These are phyloP conservation scores for Volvariella volvacea DNA, from an alignment of 1,284 basidiomycete species.

Conservation along the genomic window DNA sequence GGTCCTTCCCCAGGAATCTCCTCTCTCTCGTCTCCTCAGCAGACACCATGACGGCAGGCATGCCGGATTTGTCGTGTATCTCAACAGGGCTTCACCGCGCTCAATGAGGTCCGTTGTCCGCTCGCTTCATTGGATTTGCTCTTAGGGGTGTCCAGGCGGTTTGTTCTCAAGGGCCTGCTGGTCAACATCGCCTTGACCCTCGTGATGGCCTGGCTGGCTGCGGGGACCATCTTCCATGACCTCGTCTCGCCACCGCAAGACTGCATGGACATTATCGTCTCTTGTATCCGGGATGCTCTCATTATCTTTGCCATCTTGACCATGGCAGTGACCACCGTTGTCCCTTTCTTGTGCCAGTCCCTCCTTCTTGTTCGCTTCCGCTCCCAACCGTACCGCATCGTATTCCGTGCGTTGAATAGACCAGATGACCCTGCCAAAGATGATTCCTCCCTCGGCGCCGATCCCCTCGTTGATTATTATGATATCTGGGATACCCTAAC, in stretches of 20 bases:
- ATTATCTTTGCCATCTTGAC: conserved; percentile 17
- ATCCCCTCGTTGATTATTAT: no score
- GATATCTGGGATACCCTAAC: no score
- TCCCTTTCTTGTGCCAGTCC: conserved; percentile 17
- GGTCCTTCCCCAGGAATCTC: conserved; percentile 5
- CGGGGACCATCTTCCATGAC: conserved; percentile 13
- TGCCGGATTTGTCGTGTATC: conserved; percentile 23
- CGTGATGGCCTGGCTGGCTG: conserved; percentile 13
- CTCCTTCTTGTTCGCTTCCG: conserved; percentile 1
- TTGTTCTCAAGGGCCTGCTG: conserved; percentile 18
- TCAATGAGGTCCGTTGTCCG: conserved; percentile 16
- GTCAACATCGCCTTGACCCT: conserved; percentile 18
- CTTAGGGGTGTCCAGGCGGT: conserved; percentile 15
- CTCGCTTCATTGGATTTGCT: neutral
- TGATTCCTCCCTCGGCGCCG: no score
- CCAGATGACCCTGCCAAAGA: no score
- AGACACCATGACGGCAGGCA: conserved; percentile 16
- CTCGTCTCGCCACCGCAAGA: conserved; percentile 12
- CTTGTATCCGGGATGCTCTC: conserved; percentile 18
- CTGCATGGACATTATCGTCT: conserved; percentile 13
- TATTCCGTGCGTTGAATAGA: no score
- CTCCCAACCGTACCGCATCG: no score
- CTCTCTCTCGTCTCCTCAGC: conserved; percentile 18
- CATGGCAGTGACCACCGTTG: conserved; percentile 18
- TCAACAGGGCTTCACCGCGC: conserved; percentile 19